A percentile compares a stretch with the other conserved stretches of the same genome.
Conservation (phyloP, 352 stramenopile species). For the Plasmopara viticola region DNA sequence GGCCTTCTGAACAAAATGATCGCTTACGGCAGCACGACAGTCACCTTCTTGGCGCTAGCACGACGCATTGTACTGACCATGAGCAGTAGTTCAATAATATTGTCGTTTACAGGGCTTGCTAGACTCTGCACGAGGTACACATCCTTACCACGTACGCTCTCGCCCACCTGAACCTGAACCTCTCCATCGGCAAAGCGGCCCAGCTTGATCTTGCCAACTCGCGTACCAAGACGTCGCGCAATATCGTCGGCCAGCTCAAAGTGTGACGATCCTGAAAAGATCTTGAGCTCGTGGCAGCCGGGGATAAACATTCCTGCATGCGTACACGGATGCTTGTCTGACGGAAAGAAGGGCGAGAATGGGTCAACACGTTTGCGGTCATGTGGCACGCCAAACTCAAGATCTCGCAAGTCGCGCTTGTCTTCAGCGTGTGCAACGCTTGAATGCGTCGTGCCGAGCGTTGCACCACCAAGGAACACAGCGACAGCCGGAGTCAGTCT, state of each 20-base stretch:
- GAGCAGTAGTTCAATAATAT: slow-evolving; percentile 92
- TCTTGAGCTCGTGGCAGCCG: slow-evolving; percentile 90
- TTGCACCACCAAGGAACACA: slow-evolving; percentile 50
- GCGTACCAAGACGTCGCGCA: slow-evolving; percentile 76
- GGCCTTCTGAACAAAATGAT: background rate
- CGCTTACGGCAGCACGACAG: slow-evolving; percentile 88
- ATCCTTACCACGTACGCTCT: slow-evolving; percentile 91
- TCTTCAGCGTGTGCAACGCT: slow-evolving; percentile 38
- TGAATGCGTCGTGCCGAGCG: slow-evolving; percentile 37
- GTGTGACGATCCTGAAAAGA: slow-evolving; percentile 90
- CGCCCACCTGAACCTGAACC: slow-evolving; percentile 89
- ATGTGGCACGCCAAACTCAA: slow-evolving; percentile 80
- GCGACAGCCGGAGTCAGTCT: slow-evolving; percentile 38
- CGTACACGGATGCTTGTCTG: slow-evolving; percentile 87
- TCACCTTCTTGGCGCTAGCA: slow-evolving; percentile 91
- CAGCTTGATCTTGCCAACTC: slow-evolving; percentile 84
- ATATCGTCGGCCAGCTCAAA: slow-evolving; percentile 88
- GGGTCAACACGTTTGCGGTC: slow-evolving; percentile 86
- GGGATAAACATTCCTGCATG: slow-evolving; percentile 89
- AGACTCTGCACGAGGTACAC: slow-evolving; percentile 93
- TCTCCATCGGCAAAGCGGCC: slow-evolving; percentile 90
- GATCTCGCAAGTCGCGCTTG: slow-evolving; percentile 75
- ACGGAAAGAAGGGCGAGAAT: slow-evolving; percentile 86
- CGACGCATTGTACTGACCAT: slow-evolving; percentile 92
- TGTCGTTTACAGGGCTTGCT: slow-evolving; percentile 90